These are phyloP conservation scores for Penicillium palitans DNA, from an alignment of 2,329 filamentous ascomycete species.

Conservation along the genomic window DNA sequence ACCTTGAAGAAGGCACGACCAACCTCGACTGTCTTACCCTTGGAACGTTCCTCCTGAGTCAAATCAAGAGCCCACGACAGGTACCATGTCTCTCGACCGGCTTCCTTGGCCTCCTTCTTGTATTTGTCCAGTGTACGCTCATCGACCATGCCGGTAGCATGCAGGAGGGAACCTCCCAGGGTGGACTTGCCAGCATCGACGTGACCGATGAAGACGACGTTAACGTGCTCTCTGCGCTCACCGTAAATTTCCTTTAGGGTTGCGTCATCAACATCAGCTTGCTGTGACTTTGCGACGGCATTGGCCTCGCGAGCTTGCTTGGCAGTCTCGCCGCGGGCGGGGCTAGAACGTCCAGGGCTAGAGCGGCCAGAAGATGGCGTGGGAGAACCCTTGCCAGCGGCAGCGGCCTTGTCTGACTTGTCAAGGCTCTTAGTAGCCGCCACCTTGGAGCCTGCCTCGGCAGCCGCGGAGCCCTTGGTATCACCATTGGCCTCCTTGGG, in stretches of 20 bases:
- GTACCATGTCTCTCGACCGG: conserved; percentile 97
- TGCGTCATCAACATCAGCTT: conserved; percentile 75
- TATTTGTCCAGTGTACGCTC: conserved; percentile 98
- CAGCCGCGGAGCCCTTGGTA: conserved; percentile 47
- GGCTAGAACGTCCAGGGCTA: conserved; percentile 76
- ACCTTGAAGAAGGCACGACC: conserved; percentile 96
- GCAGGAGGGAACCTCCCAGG: conserved; percentile 88
- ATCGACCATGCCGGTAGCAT: conserved; percentile 97
- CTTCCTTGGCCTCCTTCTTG: conserved; percentile 92
- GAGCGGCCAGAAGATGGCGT: conserved; percentile 80
- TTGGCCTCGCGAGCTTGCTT: conserved; percentile 70
- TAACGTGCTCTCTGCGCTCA: conserved; percentile 75
- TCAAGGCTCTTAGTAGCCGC: conserved; percentile 85
- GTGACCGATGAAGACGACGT: conserved; percentile 97
- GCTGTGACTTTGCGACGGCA: conserved; percentile 79
- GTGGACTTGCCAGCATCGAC: conserved; percentile 98
- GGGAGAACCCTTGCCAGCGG: conserved; percentile 74
- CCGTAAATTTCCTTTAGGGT: conserved; percentile 92
- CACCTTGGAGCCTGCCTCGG: conserved; percentile 76
- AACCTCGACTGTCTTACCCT: conserved; percentile 98
- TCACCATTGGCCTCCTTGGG: conserved; percentile 46
- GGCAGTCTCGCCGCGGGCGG: conserved; percentile 59
- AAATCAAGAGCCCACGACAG: conserved; percentile 97
- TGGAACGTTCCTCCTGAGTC: conserved; percentile 91
- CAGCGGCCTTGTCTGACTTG: conserved; percentile 69